Percentiles rank a stretch among this genome's conserved stretches.
Evolutionary conservation across 768 basidiomycete genomes (phyloP).

Genomic region (Rickenella mellea): DNA sequence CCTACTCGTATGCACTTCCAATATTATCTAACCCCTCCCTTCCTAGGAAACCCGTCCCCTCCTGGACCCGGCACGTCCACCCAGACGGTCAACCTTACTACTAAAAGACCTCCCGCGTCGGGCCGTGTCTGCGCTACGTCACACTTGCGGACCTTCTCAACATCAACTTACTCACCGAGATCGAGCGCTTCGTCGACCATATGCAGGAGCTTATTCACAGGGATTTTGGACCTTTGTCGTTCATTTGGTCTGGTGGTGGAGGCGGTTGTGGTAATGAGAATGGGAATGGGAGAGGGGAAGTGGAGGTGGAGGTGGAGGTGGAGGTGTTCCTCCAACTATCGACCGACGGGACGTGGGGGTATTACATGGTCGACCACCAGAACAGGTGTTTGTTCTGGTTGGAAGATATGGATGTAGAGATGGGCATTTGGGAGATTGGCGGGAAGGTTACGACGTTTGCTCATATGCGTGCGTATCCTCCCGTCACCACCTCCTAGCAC

Average conservation of each 20-base stretch:
- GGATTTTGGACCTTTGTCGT: not conserved
- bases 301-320: too few species aligned
- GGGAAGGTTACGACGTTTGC: not conserved
- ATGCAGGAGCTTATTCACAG: not conserved
- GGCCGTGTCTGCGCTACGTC: not conserved
- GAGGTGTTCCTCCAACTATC: too few species aligned
- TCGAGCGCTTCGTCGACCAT: not conserved
- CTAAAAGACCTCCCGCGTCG: not conserved
- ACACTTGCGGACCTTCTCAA: not conserved
- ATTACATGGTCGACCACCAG: not conserved
- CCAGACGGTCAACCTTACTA: not conserved
- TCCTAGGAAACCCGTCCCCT: too few species aligned
- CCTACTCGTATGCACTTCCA: too few species aligned
- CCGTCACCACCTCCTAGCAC: too few species aligned
- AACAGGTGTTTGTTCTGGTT: not conserved
- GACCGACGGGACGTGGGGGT: too few species aligned
- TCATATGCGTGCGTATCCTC: not conserved
- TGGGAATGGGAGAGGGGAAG: too few species aligned
- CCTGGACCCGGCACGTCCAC: too few species aligned
- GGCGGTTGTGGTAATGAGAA: too few species aligned
- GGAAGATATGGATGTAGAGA: not conserved
- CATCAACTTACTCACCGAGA: not conserved
- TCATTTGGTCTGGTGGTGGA: too few species aligned
- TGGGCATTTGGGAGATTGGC: not conserved
- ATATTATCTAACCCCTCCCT: too few species aligned